A percentile compares a stretch with the other conserved stretches of the same genome.
Evolutionary conservation across 345 rosid species (phyloP).

Genomic region (Raphanus sativus): DNA sequence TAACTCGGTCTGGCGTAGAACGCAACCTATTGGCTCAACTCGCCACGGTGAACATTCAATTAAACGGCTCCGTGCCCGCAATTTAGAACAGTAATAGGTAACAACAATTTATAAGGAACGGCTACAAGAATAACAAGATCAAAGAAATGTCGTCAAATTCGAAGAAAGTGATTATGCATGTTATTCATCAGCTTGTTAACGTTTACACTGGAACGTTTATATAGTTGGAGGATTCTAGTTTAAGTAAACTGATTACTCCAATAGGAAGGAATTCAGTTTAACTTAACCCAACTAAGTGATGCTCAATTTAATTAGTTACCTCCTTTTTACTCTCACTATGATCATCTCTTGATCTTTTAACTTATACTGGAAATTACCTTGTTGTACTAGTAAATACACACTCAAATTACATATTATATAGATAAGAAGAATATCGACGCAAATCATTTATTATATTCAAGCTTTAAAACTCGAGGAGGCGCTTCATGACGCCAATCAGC

Average conservation of each 20-base stretch:
- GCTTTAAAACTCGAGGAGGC: constrained; percentile 45
- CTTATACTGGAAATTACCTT: constrained; percentile 1
- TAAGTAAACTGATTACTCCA: not conserved
- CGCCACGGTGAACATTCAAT: too few relatives aligned
- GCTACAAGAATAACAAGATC: not conserved
- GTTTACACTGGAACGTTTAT: not conserved
- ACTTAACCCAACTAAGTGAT: not conserved
- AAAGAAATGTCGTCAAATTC: not conserved
- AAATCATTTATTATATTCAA: not conserved
- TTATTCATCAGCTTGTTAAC: not conserved
- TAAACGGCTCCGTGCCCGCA: too few relatives aligned
- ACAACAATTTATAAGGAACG: not conserved
- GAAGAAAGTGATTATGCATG: not conserved
- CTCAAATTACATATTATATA: constrained; percentile 16
- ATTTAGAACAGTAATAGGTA: not conserved
- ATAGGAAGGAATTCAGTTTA: not conserved
- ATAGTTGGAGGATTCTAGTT: not conserved
- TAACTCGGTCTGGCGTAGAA: too few relatives aligned
- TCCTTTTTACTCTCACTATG: not conserved
- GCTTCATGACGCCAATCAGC: constrained; percentile 46
- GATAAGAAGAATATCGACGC: not conserved
- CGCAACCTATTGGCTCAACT: too few relatives aligned
- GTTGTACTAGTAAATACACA: not conserved
- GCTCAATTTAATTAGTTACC: not conserved
- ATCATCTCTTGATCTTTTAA: not conserved